Evolutionary conservation across 1,284 basidiomycete genomes (phyloP), one percentile per base, ranked within the genome.

Genomic region (Malassezia slooffiae): DNA sequence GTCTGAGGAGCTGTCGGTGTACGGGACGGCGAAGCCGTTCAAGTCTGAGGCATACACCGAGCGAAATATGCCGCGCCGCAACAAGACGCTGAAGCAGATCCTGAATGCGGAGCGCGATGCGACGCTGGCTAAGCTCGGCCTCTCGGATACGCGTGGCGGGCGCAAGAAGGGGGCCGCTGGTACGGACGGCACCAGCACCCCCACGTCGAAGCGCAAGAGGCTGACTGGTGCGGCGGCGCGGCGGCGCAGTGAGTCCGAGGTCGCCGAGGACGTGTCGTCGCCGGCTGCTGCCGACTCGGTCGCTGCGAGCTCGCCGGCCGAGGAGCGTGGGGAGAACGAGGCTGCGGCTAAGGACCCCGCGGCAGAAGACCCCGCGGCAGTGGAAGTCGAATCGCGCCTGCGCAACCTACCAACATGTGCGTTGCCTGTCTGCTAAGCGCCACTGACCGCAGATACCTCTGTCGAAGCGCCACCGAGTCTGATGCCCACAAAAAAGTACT

Each of bases 391-490:
- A 15, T 27, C 17, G 20, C 27, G 26, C n/a, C 12, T 20, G 12
- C 39, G 43, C 6, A 24, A 40, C 4, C 34, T 47, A 19, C 41
- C 42, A 11, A 41, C 50, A 16, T 52, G 50, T 52, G 35, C 27
- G 50, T 46, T 2, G 4, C 3, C 17, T 20, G 3, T 17, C 12
- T 2, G 16, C n/a, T n/a, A n/a, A n/a, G n/a, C n/a, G n/a, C n/a
- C n/a, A 26, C 46, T 48, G 15, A 38, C 20, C 43, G 47, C 55
- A 87, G 84, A 87, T 57, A 76, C 78, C 1, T 82, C 80, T 1
- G 84, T 89, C 35, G 85, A 89, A 61, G 84, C 85, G 7, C 83
- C 85, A 1, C 85, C 85, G 0, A 85, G 82, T 12, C 67, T 88
- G 1, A 72, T 83, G 5, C 85, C 85, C 3, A 79, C 80, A 40